Evolutionary conservation across 2,329 filamentous ascomycete genomes (phyloP).

Genomic region (Fusarium nematophilum): DNA sequence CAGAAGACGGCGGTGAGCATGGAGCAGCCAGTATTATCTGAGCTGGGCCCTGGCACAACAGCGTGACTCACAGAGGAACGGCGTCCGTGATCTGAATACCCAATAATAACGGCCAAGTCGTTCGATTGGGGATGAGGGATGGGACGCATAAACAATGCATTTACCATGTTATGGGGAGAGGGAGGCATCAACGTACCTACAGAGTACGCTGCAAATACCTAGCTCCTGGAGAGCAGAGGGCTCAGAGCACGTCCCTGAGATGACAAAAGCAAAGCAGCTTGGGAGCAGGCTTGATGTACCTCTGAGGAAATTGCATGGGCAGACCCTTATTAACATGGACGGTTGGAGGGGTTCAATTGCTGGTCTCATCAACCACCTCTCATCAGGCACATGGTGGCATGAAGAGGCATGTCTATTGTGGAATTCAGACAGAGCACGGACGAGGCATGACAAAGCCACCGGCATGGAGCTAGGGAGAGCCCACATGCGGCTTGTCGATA

Average conservation of each 20-base stretch:
- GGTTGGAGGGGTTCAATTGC: too few relatives aligned
- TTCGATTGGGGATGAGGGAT: slow-evolving; percentile 6
- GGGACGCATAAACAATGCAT: slow-evolving; percentile 15
- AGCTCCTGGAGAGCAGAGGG: too few relatives aligned
- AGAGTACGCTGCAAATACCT: too few relatives aligned
- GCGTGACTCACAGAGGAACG: slow-evolving; percentile 21
- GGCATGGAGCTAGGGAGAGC: not conserved
- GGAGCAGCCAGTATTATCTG: not conserved
- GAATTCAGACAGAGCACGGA: slow-evolving; percentile 2
- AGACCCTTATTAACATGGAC: too few relatives aligned
- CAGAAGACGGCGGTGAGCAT: slow-evolving; percentile 27
- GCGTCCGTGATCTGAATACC: slow-evolving; percentile 5
- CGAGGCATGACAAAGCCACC: slow-evolving; percentile 9
- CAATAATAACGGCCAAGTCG: slow-evolving; percentile 16
- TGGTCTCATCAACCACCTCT: too few relatives aligned
- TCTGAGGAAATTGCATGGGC: too few relatives aligned
- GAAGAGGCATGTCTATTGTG: not conserved
- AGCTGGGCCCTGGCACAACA: slow-evolving; percentile 1
- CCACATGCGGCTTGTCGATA: slow-evolving; percentile 19
- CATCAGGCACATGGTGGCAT: not conserved
- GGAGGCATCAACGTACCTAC: too few relatives aligned
- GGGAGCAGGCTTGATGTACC: too few relatives aligned
- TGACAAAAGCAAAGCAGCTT: too few relatives aligned
- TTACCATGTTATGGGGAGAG: too few relatives aligned
- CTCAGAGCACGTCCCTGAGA: too few relatives aligned